These are phyloP conservation scores for Alternaria alternata DNA, from an alignment of 2,329 filamentous ascomycete genomes.

Conservation along the genomic window DNA sequence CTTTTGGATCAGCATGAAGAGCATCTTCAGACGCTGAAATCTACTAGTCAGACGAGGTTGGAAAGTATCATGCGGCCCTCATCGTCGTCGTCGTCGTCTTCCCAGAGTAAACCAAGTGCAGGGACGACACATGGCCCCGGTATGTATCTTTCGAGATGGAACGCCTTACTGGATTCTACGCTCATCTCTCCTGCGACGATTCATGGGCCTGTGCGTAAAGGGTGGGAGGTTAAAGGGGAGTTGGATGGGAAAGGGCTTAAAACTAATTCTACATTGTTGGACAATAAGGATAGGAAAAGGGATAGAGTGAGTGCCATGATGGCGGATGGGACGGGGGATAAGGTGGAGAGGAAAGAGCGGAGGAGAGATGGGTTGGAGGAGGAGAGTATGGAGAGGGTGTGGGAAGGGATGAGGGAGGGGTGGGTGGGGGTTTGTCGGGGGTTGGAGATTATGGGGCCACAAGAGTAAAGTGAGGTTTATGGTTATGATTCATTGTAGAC, in stretches of 20 bases:
- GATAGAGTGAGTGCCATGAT: conserved; percentile 24
- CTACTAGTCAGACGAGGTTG: conserved; percentile 56
- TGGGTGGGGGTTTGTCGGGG: conserved; percentile 46
- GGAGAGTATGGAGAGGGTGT: conserved; percentile 38
- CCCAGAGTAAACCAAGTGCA: conserved; percentile 14
- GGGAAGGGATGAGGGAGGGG: conserved; percentile 42
- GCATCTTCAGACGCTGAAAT: conserved; percentile 59
- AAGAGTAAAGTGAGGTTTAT: too few relatives aligned
- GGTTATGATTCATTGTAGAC: not conserved
- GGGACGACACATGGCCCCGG: conserved; percentile 69
- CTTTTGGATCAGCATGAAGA: conserved; percentile 67
- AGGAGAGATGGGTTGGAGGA: conserved; percentile 44
- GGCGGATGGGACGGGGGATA: conserved; percentile 39
- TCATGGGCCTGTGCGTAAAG: conserved; percentile 61
- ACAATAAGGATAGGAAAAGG: conserved; percentile 20
- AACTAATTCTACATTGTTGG: conserved; percentile 25
- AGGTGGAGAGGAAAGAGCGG: conserved; percentile 37
- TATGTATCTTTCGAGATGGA: conserved; percentile 76
- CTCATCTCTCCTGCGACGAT: conserved; percentile 68
- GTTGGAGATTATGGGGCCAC: conserved; percentile 46
- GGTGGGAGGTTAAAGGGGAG: conserved; percentile 50
- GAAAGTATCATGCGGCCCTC: conserved; percentile 60
- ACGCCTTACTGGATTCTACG: conserved; percentile 73
- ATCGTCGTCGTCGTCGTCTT: conserved; percentile 16
- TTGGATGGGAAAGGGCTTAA: conserved; percentile 46